Conservation (phyloP, 179 eudicot genomes). For the Monotropa hypopitys region DNA sequence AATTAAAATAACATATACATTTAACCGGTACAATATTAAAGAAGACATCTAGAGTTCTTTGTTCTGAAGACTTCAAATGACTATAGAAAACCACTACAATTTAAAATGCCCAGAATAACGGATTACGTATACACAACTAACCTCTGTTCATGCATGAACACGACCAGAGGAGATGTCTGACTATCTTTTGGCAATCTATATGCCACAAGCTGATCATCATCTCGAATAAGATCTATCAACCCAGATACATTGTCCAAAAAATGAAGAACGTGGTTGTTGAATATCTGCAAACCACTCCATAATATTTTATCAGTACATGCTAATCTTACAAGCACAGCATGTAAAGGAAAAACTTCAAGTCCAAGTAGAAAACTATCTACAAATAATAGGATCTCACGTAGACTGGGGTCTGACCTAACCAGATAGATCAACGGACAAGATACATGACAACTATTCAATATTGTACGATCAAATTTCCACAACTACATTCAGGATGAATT, state of each 20-base stretch:
- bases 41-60: neutral
- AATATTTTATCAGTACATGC: constrained; percentile 2
- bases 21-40: neutral
- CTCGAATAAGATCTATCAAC: constrained; percentile 54
- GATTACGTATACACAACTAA: constrained; percentile 12
- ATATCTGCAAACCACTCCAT: constrained; percentile 39
- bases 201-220: constrained; percentile 61
- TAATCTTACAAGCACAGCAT: neutral
- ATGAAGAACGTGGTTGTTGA: constrained; percentile 31
- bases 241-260: constrained; percentile 43
- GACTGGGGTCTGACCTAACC: neutral
- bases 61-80: neutral
- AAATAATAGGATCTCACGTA: neutral
- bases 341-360: neutral
- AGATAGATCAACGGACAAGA: neutral
- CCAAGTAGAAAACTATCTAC: neutral
- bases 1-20: neutral
- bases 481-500: neutral
- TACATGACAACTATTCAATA: neutral
- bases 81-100: neutral
- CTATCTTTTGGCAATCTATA: constrained; percentile 53
- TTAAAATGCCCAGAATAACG: neutral
- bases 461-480: neutral
- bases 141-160: constrained; percentile 48
- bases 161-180: constrained; percentile 42